These are phyloP conservation scores for Penicillium ucsense DNA, from an alignment of 495 filamentous ascomycete species.

Conservation along the genomic window DNA sequence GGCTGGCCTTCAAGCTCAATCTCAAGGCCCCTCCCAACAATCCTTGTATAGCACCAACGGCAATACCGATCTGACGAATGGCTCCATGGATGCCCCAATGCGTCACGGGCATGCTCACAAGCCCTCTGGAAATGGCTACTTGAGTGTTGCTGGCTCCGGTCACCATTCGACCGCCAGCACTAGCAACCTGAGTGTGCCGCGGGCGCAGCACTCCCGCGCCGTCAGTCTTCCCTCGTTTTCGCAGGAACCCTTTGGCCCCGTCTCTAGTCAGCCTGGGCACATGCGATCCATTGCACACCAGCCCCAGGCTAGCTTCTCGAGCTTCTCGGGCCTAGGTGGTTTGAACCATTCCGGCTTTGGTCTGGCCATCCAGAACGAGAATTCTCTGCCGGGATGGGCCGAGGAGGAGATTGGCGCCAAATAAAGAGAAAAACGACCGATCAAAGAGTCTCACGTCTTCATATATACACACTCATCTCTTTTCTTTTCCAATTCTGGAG, in stretches of 20 bases:
- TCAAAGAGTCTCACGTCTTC: background rate
- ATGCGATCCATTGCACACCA: slow-evolving; percentile 41
- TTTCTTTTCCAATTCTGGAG: too few relatives aligned
- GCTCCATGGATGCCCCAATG: slow-evolving; percentile 37
- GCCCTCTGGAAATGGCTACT: slow-evolving; percentile 41
- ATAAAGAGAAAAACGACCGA: slow-evolving; percentile 18
- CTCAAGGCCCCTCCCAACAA: slow-evolving; percentile 42
- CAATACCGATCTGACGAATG: slow-evolving; percentile 48
- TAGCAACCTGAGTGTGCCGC: slow-evolving; percentile 45
- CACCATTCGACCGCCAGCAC: slow-evolving; percentile 56
- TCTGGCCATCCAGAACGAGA: slow-evolving; percentile 53
- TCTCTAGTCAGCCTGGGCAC: slow-evolving; percentile 30
- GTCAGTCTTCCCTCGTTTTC: slow-evolving; percentile 73
- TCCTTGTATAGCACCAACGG: slow-evolving; percentile 40
- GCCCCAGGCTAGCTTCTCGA: slow-evolving; percentile 46
- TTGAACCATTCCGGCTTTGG: slow-evolving; percentile 51
- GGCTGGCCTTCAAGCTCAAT: slow-evolving; percentile 53
- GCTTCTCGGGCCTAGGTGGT: slow-evolving; percentile 47
- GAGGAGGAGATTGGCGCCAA: slow-evolving; percentile 53
- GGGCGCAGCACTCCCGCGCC: slow-evolving; percentile 70
- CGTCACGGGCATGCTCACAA: slow-evolving; percentile 39
- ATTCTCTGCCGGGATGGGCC: slow-evolving; percentile 56
- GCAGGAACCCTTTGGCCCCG: slow-evolving; percentile 47
- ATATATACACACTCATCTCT: background rate
- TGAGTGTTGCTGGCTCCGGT: slow-evolving; percentile 56